Base-by-base conservation (phyloP, 140 eudicot species). In the Flaveria floridana region DNA sequence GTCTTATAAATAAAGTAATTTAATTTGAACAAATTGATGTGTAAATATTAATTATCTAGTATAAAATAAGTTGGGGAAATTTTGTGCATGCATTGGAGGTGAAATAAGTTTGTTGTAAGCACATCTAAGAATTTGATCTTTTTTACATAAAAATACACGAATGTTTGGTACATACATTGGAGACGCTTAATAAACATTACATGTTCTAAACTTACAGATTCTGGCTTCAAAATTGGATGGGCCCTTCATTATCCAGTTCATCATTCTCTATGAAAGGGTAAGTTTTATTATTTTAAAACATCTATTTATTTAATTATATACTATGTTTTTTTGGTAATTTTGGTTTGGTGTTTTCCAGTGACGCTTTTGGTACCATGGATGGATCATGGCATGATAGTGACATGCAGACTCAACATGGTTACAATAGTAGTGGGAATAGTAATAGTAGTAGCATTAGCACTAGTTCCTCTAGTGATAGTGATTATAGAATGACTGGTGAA, bases 221-320 rank as follows among this genome's bases (percentile, higher is more conserved):
- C 74, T 94, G 99, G 99, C 90, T 94, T 47, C 97, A 91, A 77
- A 94, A 91, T 50, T 94, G 99, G 99, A 88, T 85, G 88, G 99
- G 97, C 11, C 91, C 91, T 56, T 87, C 99, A 25, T 81, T 90
- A 65, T 77, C 92, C 50, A 82, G 84, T 73, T 84, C 96, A 37
- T 85, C 97, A 7, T 83, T 88, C 76, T 80, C 87, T 71, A 87
- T 90, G 91, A 87, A 85, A 64, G 79, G 99, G 97, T 91, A 73
- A 80, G 91, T 76, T 76, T 41, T 65, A 51, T 72, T 73, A 19
- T 62, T 23, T 52, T 42, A 47, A 63, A 44, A 26, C 25, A 11
- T 42, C 34, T 47, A 50, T 18, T 48, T 69, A 23, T 46, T 30
- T 51, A 9, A 19, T 37, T 66, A 28, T 66, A 41, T 65, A 6